Evolutionary conservation across 805 yeast genomes (phyloP), one percentile per base, ranked within the genome.

Genomic region (Wickerhamiella siamensis): DNA sequence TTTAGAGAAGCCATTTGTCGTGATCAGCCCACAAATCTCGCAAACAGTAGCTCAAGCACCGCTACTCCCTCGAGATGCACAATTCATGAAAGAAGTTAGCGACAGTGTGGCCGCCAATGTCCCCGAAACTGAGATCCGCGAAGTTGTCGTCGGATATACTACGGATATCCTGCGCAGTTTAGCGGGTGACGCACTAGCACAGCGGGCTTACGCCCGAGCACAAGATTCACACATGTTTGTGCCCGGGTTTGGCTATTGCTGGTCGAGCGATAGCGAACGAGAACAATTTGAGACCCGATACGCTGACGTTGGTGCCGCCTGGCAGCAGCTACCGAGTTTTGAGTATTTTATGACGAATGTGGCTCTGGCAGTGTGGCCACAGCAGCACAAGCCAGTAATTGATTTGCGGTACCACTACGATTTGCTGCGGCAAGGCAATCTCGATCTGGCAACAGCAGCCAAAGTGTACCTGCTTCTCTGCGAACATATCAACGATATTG

Each of bases 1-100:
- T 49, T 55, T 74, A 40, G 77, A 74, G 47, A 45, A 64, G 9
- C 65, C 66, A 6, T 47, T 50, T 15, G 51, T 60, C 47, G 56
- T 53, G 36, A 56, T 60, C 15, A 55, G 60, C 8, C 47, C 44
- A n/a, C n/a, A n/a, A n/a, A n/a, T n/a, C n/a, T n/a, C n/a, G n/a
- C n/a, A n/a, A n/a, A n/a, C n/a, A n/a, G 35, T 33, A 31, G 16
- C 6, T 19, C 20, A 33, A 16, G 19, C 20, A 21, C 36, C 21
- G 19, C 19, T 10, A 18, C 10, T 33, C 21, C 14, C 21, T 10
- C 10, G n/a, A 33, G 19, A 17, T 8, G n/a, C 20, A 14, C 12
- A 5, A 33, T 19, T 10, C 21, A 19, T 16, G 5, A n/a, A 6
- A 20, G 27, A 18, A 33, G 26, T 18, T 9, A 14, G 5, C 22